Conservation (phyloP, 73 alveolate species). For the Breviolum minutum region DNA sequence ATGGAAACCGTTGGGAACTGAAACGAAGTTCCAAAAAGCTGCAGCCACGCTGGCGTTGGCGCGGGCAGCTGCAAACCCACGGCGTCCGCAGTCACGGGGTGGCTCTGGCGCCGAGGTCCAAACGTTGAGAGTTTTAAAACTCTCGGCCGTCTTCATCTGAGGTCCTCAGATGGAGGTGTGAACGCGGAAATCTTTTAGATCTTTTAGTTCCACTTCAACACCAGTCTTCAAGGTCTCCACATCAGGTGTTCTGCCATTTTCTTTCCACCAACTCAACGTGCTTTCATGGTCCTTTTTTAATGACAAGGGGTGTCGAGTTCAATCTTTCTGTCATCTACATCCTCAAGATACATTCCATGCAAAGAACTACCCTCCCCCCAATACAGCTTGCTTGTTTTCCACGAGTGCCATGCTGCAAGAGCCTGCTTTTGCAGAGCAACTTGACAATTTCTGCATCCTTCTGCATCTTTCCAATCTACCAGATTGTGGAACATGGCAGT, state of each 20-base stretch:
- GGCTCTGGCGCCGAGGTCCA: constrained; percentile 1
- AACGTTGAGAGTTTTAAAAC: background rate
- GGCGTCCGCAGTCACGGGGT: background rate
- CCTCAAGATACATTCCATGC: too few relatives aligned
- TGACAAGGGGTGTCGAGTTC: too few relatives aligned
- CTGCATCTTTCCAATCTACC: background rate
- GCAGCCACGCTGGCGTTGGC: too few relatives aligned
- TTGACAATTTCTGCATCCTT: background rate
- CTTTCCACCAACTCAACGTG: background rate
- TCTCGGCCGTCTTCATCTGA: constrained; percentile 81
- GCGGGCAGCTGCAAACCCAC: background rate
- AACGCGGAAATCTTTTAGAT: too few relatives aligned
- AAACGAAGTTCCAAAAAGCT: background rate
- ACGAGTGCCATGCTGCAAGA: background rate
- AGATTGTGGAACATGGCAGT: too few relatives aligned
- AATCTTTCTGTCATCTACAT: too few relatives aligned
- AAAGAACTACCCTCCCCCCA: background rate
- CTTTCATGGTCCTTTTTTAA: too few relatives aligned
- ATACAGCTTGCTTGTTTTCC: background rate
- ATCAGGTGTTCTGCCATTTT: background rate
- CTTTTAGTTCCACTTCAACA: too few relatives aligned
- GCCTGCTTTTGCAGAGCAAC: constrained; percentile 23
- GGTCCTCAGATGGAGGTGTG: constrained; percentile 6
- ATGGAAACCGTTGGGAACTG: background rate
- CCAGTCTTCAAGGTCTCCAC: too few relatives aligned